Base-by-base conservation (phyloP, 139 green algal species). In the Tetraselmis chui region DNA sequence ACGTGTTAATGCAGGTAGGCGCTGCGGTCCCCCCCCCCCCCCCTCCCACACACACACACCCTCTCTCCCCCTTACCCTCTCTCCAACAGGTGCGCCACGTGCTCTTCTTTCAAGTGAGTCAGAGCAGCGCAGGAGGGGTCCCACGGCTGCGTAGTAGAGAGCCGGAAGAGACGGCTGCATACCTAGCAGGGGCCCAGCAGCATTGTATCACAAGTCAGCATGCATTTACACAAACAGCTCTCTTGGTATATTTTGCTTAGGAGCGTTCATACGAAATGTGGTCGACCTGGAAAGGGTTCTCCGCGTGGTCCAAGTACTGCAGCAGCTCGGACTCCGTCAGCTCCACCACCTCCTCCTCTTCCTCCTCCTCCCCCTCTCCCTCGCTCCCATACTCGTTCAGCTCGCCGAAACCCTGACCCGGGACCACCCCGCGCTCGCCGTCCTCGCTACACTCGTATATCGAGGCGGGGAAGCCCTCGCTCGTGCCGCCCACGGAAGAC, bases 201-300 rank as follows among this genome's bases (percentile, higher is more conserved):
- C n/a, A n/a, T n/a, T n/a, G n/a, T n/a, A n/a, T n/a, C n/a, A n/a
- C n/a, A n/a, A n/a, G n/a, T n/a, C n/a, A n/a, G n/a, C n/a, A n/a
- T n/a, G n/a, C n/a, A n/a, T n/a, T n/a, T n/a, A n/a, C n/a, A n/a
- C n/a, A n/a, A n/a, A n/a, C n/a, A n/a, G n/a, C n/a, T n/a, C n/a
- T n/a, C n/a, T n/a, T n/a, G n/a, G n/a, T n/a, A n/a, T n/a, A n/a
- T n/a, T n/a, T n/a, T n/a, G n/a, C n/a, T n/a, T n/a, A n/a, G n/a
- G n/a, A n/a, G n/a, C n/a, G n/a, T n/a, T n/a, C n/a, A n/a, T n/a
- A n/a, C n/a, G n/a, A n/a, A n/a, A n/a, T n/a, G n/a, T n/a, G n/a
- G n/a, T n/a, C n/a, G n/a, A 87, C 86, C 79, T 91, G 84, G 31
- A 90, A 81, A 26, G 89, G 77, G 0, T 86, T 84, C 27, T 92